Percentiles rank a stretch among this genome's conserved stretches.
These are phyloP conservation scores for Ogataea trehalophila DNA, from an alignment of 805 yeast genomes.

Conservation along the genomic window DNA sequence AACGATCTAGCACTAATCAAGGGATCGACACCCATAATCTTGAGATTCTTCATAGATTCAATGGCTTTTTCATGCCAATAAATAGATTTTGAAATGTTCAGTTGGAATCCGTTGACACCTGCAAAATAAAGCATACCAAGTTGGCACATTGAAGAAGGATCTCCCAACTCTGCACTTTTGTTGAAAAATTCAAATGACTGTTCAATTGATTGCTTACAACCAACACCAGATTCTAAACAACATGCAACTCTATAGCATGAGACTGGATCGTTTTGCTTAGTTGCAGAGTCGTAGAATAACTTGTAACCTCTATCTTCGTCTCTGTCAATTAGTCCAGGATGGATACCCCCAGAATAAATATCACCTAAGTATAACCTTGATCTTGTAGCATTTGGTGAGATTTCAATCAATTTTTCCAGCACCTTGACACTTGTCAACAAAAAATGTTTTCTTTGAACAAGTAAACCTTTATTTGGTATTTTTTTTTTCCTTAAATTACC, in stretches of 20 bases:
- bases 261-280: constrained; percentile 45
- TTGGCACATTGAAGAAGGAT: constrained; percentile 67
- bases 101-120: constrained; percentile 28
- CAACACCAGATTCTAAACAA: constrained; percentile 63
- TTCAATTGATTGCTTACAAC: constrained; percentile 38
- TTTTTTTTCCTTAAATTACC: constrained; percentile 38
- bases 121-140: constrained; percentile 59
- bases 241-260: constrained; percentile 69
- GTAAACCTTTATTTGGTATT: constrained; percentile 38
- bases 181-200: constrained; percentile 52
- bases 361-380: constrained; percentile 60
- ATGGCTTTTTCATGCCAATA: constrained; percentile 27
- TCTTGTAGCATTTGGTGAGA: constrained; percentile 44
- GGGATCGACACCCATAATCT: constrained; percentile 30
- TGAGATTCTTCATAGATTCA: constrained; percentile 19
- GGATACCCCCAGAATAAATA: constrained; percentile 46
- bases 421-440: constrained; percentile 53
- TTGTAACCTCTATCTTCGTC: constrained; percentile 61
- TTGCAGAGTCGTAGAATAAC: constrained; percentile 54
- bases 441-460: constrained; percentile 51
- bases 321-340: constrained; percentile 43
- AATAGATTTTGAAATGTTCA: constrained; percentile 25
- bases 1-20: constrained; percentile 30
- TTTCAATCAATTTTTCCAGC: constrained; percentile 48
- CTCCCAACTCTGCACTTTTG: constrained; percentile 58